Percentiles rank a stretch among this genome's conserved stretches.
These are phyloP conservation scores for Drechslera avenae DNA, from an alignment of 2,329 filamentous ascomycete genomes.

Conservation along the genomic window DNA sequence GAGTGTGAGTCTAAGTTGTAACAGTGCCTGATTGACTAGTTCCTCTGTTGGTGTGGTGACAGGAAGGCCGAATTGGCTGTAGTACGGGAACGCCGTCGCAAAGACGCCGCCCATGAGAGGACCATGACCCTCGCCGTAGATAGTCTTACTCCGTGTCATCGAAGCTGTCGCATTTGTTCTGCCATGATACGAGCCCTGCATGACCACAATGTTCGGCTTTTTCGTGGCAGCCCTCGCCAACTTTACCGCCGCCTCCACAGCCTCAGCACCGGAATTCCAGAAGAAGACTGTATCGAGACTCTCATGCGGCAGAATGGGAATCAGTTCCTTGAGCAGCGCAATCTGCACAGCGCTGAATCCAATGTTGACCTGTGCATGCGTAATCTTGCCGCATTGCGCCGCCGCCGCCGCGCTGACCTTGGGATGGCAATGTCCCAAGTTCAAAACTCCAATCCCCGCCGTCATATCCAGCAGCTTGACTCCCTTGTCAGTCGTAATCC, in stretches of 20 bases:
- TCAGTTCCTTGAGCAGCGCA: slow-evolving; percentile 33
- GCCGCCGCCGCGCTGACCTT: slow-evolving; percentile 39
- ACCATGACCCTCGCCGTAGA: slow-evolving; percentile 39
- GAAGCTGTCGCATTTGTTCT: slow-evolving; percentile 38
- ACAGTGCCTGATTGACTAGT: slow-evolving; percentile 31
- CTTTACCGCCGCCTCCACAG: slow-evolving; percentile 38
- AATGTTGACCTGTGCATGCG: slow-evolving; percentile 39
- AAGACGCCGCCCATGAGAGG: slow-evolving; percentile 40
- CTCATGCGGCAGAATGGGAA: slow-evolving; percentile 36
- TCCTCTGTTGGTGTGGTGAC: slow-evolving; percentile 32
- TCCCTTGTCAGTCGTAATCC: slow-evolving; percentile 38
- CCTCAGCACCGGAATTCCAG: slow-evolving; percentile 40
- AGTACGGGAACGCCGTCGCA: slow-evolving; percentile 38
- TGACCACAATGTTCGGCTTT: slow-evolving; percentile 41
- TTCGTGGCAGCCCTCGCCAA: slow-evolving; percentile 36
- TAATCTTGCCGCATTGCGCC: slow-evolving; percentile 38
- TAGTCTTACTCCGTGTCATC: slow-evolving; percentile 39
- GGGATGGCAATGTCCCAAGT: slow-evolving; percentile 39
- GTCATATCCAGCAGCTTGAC: slow-evolving; percentile 40
- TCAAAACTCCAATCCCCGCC: slow-evolving; percentile 37
- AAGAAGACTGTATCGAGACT: slow-evolving; percentile 38
- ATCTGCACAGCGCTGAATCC: slow-evolving; percentile 39
- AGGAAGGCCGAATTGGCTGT: slow-evolving; percentile 34
- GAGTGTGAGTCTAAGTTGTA: slow-evolving; percentile 34
- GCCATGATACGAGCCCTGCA: slow-evolving; percentile 41